Percentiles rank a stretch among this genome's conserved stretches.
phyloP scores from a whole-genome alignment of 129 eudicot species.

The Lactuca sativa region DNA sequence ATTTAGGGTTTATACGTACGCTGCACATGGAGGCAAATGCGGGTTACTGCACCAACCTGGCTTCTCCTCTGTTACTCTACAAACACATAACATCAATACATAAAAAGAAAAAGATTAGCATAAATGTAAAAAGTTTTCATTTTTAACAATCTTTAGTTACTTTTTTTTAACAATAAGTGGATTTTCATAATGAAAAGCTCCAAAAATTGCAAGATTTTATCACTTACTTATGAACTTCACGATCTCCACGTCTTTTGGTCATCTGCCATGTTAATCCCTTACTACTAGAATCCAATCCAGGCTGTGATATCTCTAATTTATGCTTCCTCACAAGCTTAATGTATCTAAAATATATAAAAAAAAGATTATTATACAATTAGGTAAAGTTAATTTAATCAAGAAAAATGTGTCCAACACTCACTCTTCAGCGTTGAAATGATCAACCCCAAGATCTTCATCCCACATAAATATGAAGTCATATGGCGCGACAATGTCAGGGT shows the following conservation, averaged over 20 bases:
- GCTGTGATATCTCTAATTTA: conserved; percentile 95
- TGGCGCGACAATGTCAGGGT: conserved; percentile 88
- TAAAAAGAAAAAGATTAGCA: conserved; percentile 10
- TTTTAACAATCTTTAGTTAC: conserved; percentile 16
- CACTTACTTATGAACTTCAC: conserved; percentile 86
- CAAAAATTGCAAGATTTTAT: neutral
- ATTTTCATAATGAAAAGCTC: neutral
- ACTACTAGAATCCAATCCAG: conserved; percentile 62
- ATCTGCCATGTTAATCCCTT: conserved; percentile 70
- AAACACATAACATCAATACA: conserved; percentile 3
- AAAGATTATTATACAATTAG: conserved; percentile 3
- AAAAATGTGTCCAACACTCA: conserved; percentile 30
- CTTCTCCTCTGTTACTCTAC: conserved; percentile 68
- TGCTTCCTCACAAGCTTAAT: conserved; percentile 80
- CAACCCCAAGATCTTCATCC: conserved; percentile 98
- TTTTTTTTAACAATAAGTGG: neutral
- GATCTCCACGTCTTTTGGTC: conserved; percentile 62
- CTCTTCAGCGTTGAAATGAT: conserved; percentile 88
- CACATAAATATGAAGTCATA: conserved; percentile 91
- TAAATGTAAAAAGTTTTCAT: neutral
- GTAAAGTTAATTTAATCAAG: neutral
- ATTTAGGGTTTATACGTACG: conserved; percentile 42
- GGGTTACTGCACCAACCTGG: conserved; percentile 87
- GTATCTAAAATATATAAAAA: conserved; percentile 48
- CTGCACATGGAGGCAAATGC: conserved; percentile 92